Base-by-base conservation (phyloP, 179 eudicot genomes). In the Carnegiea gigantea region DNA sequence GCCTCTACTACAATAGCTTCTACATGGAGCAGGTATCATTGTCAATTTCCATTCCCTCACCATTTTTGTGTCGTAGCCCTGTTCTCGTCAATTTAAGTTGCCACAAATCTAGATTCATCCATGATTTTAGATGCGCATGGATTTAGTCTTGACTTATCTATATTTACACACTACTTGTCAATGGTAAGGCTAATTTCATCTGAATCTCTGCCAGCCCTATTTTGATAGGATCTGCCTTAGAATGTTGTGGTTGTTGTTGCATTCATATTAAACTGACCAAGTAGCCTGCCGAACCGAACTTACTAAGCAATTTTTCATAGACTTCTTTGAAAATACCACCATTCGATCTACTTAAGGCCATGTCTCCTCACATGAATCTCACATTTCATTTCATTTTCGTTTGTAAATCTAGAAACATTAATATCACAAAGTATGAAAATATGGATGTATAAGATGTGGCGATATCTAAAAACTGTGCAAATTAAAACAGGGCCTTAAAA, bases 1-100 rank as follows among this genome's bases (percentile, higher is more conserved):
- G 97, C 85, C 85, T 92, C 40, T 92, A 94, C 91, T 95, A 87
- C 84, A 75, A 95, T 88, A 88, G 98, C 88, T 87, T 90, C 59
- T 96, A 90, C 81, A 14, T 79, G 15, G 88, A 92, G 51, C 78
- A 91, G 86, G 98, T 93, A 82, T 24, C 21, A 8, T 24, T 62
- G 3, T 24, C 18, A n/a, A 9, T 18, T 60, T 24, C 9, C 68
- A 54, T 3, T 14, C 62, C 8, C 62, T 17, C 18, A 51, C 62
- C 62, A 21, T 10, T 48, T 48, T 48, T 48, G 53, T 9, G 44
- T 7, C 7, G 15, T 57, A 20, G n/a, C n/a, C 62, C 6, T 57
- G 23, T 57, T 57, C 62, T 20, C 62, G 18, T 57, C n/a, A 18
- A 18, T 18, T 57, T 18, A 57, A 57, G 8, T 18, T 57, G 0